Conservation (phyloP, 257 asterid genomes). For the Solanum infundibuliforme region DNA sequence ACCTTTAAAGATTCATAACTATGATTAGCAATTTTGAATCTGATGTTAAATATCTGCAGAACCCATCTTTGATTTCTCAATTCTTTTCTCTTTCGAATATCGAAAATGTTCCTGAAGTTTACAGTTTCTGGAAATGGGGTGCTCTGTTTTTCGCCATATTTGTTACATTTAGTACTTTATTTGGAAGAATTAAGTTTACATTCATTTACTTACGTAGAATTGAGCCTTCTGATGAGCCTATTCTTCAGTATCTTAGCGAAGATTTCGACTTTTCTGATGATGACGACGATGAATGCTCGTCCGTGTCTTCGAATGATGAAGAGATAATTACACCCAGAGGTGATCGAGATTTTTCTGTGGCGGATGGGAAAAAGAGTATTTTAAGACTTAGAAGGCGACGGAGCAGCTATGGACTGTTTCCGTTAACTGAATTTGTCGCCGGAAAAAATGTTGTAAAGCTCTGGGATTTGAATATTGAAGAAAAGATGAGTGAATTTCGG, state of each 20-base stretch:
- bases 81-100: conserved; percentile 25
- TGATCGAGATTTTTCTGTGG: conserved; percentile 35
- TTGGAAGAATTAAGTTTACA: conserved; percentile 39
- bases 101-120: conserved; percentile 15
- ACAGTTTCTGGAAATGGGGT: conserved; percentile 78
- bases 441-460: conserved; percentile 72
- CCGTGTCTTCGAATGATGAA: conserved; percentile 29
- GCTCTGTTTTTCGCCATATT: conserved; percentile 61
- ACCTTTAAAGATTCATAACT: not conserved
- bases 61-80: conserved; percentile 42
- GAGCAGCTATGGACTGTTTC: conserved; percentile 8
- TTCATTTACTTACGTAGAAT: conserved; percentile 35
- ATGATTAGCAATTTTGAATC: conserved; percentile 61
- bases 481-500: not conserved
- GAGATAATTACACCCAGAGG: not conserved
- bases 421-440: conserved; percentile 36
- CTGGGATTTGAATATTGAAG: conserved; percentile 46
- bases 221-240: conserved; percentile 30
- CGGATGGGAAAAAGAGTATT: conserved; percentile 23
- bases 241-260: conserved; percentile 21
- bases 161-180: conserved; percentile 55
- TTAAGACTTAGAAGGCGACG: conserved; percentile 25
- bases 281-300: conserved; percentile 33
- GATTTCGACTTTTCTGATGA: conserved; percentile 46
- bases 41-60: conserved; percentile 61